A percentile compares a stretch with the other conserved stretches of the same genome.
Conservation (phyloP, 2,329 filamentous ascomycete genomes). For the Stachybotrys echinatus region DNA sequence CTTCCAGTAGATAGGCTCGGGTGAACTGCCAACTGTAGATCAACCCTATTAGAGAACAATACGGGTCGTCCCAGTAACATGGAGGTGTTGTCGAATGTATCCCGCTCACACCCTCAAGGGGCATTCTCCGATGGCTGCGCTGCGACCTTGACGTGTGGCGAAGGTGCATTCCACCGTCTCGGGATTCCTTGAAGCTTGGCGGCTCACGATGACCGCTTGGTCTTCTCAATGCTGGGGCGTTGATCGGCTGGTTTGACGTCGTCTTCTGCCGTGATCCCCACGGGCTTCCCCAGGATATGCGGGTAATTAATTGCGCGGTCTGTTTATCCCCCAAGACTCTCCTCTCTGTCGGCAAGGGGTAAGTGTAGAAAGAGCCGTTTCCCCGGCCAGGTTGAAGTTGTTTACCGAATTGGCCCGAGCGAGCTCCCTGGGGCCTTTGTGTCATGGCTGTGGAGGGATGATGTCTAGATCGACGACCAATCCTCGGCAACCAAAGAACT, state of each 20-base stretch:
- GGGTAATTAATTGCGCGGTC: no score
- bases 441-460: background rate
- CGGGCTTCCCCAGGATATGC: background rate
- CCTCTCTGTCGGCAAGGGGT: background rate
- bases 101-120: background rate
- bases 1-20: background rate
- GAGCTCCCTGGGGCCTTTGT: background rate
- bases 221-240: no score
- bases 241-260: background rate
- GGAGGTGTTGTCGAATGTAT: no score
- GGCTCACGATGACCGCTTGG: no score
- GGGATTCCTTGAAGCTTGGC: no score
- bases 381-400: background rate
- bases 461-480: background rate
- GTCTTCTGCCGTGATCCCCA: no score
- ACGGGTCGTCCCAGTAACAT: no score
- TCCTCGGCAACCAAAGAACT: no score
- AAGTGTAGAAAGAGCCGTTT: background rate
- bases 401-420: background rate
- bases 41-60: no score
- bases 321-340: no score
- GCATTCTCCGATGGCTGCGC: background rate
- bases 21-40: no score
- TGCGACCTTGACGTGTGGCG: background rate
- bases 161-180: background rate